Evolutionary conservation across 192 early-diverging fungal species (phyloP), one percentile per base, ranked within the genome.

Genomic region (Gorgonomyces haynaldii): DNA sequence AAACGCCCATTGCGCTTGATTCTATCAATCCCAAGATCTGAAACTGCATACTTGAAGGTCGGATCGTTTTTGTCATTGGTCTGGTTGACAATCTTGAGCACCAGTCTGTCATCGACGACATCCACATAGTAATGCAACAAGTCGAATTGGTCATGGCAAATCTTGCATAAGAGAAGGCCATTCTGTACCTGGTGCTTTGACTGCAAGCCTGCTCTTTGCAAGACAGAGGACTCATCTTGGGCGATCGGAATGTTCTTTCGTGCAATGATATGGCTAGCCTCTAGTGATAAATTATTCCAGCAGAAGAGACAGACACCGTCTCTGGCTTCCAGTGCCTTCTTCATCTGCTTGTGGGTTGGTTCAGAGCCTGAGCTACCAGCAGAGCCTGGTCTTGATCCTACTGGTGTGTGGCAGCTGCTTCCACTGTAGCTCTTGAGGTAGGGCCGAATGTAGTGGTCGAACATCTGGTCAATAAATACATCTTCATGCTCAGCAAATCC

Each of bases 91-190:
- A 57, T 23, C 39, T 38, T 56, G 13, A 47, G 37, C 30, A 56
- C 25, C 35, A 56, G 29, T 17, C 20, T 35, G 9, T 26, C 35
- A 24, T 56, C 54, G 12, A 38, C 54, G 15, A 53, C 48, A 41
- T 56, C 54, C n/a, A 56, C 26, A 54, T 56, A 56, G 1, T 0
- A 27, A 4, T 25, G 1, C 0, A 56, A 38, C 15, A 12, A 7
- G 39, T 55, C 53, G 31, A 55, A 55, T 34, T 2, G 10, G 12
- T 36, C 43, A 53, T 56, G 54, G 23, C 54, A 56, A 25, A 2
- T 38, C 10, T 5, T 36, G 45, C 54, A 56, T 12, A 56, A 15
- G 12, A 50, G n/a, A 5, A 56, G 2, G 12, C 54, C 54, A 21
- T 56, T 56, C 21, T 56, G 54, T 0, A 56, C 34, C 42, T 39